Percentiles rank a stretch among this genome's conserved stretches.
phyloP scores from a whole-genome alignment of 257 asterid species.

The Solanum peruvianum region DNA sequence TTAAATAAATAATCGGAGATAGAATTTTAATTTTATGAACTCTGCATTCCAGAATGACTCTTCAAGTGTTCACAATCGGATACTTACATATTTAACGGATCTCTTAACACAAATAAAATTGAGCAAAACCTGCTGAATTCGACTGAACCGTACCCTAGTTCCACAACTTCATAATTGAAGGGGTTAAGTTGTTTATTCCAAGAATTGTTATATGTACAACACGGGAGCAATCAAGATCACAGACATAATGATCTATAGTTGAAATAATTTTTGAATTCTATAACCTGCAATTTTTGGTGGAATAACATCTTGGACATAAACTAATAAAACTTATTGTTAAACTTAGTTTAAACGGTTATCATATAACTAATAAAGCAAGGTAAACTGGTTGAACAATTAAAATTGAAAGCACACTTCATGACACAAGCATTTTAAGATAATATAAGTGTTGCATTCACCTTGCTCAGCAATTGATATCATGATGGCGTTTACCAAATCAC shows the following conservation, averaged over 20 bases:
- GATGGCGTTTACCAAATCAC: neutral
- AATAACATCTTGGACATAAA: neutral
- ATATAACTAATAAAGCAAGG: neutral
- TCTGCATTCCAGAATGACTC: neutral
- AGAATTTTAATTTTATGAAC: neutral
- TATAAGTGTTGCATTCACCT: neutral
- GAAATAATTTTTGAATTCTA: neutral
- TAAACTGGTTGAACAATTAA: neutral
- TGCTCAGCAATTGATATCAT: neutral
- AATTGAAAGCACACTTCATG: neutral
- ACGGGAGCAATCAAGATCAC: neutral
- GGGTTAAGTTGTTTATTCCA: neutral
- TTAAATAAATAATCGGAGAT: neutral
- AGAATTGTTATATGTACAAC: neutral
- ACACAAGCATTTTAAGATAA: neutral
- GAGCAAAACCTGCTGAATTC: neutral
- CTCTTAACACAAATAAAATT: neutral
- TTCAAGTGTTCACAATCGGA: neutral
- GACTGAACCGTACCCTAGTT: rapidly evolving
- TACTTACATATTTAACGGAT: neutral
- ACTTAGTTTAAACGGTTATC: neutral
- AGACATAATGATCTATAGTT: neutral
- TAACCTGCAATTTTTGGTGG: neutral
- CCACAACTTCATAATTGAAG: neutral
- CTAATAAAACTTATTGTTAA: neutral